A percentile compares a stretch with the other conserved stretches of the same genome.
Evolutionary conservation across 129 eudicot genomes (phyloP).

Genomic region (Artemisia tridentata): DNA sequence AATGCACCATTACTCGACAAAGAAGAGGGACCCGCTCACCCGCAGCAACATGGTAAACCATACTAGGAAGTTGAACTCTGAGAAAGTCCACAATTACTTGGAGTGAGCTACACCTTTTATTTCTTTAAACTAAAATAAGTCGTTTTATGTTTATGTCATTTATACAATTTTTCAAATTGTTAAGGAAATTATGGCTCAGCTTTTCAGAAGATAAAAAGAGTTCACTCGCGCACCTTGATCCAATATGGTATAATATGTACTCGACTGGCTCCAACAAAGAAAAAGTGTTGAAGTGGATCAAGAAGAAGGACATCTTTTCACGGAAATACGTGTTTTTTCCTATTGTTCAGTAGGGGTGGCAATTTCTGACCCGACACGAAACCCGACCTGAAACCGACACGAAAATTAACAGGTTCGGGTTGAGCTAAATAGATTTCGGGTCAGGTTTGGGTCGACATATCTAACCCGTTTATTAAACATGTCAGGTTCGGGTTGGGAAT

Average conservation of each 20-base stretch:
- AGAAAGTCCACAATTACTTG: conserved; percentile 41
- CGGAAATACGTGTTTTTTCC: conserved; percentile 70
- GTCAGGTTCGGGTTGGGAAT: no score
- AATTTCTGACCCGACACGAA: no score
- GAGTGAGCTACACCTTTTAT: conserved; percentile 45
- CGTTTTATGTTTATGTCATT: conserved; percentile 6
- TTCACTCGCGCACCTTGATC: conserved; percentile 48
- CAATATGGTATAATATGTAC: conserved; percentile 60
- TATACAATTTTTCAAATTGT: background rate
- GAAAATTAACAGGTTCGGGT: no score
- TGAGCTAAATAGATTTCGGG: no score
- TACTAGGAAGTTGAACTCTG: conserved; percentile 39
- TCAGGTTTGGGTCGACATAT: no score
- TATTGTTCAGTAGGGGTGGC: no score
- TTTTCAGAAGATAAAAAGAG: conserved; percentile 49
- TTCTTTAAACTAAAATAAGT: background rate
- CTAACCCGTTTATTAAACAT: no score
- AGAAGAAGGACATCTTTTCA: conserved; percentile 51
- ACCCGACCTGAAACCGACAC: no score
- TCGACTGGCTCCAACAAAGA: conserved; percentile 23
- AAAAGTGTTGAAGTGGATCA: conserved; percentile 60
- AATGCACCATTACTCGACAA: conserved; percentile 19
- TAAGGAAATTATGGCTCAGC: conserved; percentile 58
- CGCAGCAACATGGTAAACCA: conserved; percentile 3
- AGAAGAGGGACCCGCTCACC: conserved; percentile 23